Conservation (phyloP, 1,284 basidiomycete genomes). For the Trametes hirsuta region DNA sequence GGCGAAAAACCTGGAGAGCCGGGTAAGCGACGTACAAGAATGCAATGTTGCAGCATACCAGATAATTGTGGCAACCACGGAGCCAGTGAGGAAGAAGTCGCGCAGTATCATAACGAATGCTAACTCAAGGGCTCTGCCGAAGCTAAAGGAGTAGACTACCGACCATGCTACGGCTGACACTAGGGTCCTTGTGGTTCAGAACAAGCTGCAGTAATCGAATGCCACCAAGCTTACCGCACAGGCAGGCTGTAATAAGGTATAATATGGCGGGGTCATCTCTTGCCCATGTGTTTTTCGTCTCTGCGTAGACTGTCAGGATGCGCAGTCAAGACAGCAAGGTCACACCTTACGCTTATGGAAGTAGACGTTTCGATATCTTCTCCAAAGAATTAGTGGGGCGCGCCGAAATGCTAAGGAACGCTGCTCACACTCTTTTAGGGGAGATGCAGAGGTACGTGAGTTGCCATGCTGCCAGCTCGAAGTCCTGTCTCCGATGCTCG, state of each 20-base stretch:
- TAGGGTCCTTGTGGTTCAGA: slow-evolving; percentile 31
- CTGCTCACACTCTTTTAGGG: slow-evolving; percentile 85
- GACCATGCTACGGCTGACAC: slow-evolving; percentile 85
- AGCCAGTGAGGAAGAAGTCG: slow-evolving; percentile 82
- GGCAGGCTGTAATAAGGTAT: slow-evolving; percentile 78
- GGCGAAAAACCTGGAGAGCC: slow-evolving; percentile 55
- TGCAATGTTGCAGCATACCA: slow-evolving; percentile 53
- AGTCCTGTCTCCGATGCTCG: slow-evolving; percentile 63
- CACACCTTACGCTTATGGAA: slow-evolving; percentile 81
- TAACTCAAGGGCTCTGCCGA: slow-evolving; percentile 60
- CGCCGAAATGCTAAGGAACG: neutral
- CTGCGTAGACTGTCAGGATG: slow-evolving; percentile 41
- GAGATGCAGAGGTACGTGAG: slow-evolving; percentile 90
- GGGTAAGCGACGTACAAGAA: neutral
- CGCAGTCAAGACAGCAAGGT: neutral
- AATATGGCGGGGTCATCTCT: slow-evolving; percentile 94
- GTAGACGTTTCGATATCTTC: slow-evolving; percentile 87
- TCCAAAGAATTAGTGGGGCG: slow-evolving; percentile 7
- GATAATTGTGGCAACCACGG: slow-evolving; percentile 74
- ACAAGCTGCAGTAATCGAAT: neutral
- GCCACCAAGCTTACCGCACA: slow-evolving; percentile 57
- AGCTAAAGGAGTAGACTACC: slow-evolving; percentile 73
- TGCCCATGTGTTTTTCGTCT: slow-evolving; percentile 99
- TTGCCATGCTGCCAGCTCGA: slow-evolving; percentile 94
- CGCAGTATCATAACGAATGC: slow-evolving; percentile 84